Evolutionary conservation across 2,329 filamentous ascomycete species (phyloP), one percentile per base, ranked within the genome.

Genomic region (Botrytis fabae): DNA sequence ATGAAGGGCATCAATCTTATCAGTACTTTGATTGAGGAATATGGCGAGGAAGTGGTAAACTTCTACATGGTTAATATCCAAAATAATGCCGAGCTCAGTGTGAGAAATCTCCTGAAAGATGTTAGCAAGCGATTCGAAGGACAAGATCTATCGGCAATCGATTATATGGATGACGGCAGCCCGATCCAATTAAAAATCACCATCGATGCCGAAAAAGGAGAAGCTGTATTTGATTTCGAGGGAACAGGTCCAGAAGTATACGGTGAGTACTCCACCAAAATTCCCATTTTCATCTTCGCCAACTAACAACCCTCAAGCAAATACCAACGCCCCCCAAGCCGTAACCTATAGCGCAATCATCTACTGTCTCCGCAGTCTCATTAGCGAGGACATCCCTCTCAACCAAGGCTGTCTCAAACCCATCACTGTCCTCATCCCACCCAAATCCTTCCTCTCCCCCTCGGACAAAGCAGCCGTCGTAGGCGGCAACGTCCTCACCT

Each of bases 161-260:
- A 97, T 79, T 93, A 91, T 83, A 96, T 97, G 92, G 94, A 97
- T 77, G 93, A 97, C 78, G 93, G 93, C 40, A 92, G 88, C 16
- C 92, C 93, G 0, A 95, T 97, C 78, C 85, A 87, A 69, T 86
- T 97, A 10, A 91, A 90, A 75, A 87, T 97, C 18, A 91, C 89
- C 1, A 96, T 97, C 75, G 89, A 95, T 78, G 87, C 88, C 0
- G 86, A 90, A 0, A 90, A 92, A 60, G 93, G 93, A 25, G 91
- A 93, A 75, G 93, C 93, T 0, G 83, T 92, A 0, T 97, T 96
- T 79, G 90, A 96, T 81, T 92, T 96, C 80, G 86, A 85, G 0
- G 93, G 93, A 32, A 96, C 93, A 0, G 93, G 93, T 0, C 90
- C 91, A 0, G 92, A 96, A 81, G 91, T 94, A 1, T 93, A 93